phyloP scores from a whole-genome alignment of 495 filamentous ascomycete genomes.

The Hypomontagnella submonticulosa region DNA sequence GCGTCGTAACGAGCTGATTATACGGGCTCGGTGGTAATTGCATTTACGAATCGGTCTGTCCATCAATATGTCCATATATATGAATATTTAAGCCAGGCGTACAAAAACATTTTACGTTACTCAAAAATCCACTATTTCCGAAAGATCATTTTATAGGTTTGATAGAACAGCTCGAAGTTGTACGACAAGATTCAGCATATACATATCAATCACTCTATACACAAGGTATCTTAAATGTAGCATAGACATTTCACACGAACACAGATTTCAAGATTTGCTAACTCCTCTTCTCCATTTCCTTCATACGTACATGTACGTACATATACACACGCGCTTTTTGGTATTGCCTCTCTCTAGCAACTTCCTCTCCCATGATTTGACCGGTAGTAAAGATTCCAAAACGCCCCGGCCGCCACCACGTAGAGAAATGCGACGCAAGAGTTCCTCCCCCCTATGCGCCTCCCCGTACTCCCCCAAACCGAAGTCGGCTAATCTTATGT shows the following conservation, averaged over 20 bases:
- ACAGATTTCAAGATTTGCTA: too few relatives aligned
- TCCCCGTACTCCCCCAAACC: constrained; percentile 1
- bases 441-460: background rate
- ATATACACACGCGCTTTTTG: background rate
- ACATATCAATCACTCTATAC: too few relatives aligned
- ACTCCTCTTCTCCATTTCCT: background rate
- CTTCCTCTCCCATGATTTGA: background rate
- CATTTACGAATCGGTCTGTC: background rate
- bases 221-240: too few relatives aligned
- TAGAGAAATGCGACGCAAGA: background rate
- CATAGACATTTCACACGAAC: background rate
- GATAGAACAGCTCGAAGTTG: too few relatives aligned
- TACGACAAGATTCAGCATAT: too few relatives aligned
- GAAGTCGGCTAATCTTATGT: background rate
- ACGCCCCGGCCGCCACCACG: background rate
- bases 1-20: background rate
- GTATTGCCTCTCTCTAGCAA: too few relatives aligned
- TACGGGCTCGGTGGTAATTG: background rate
- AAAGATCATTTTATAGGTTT: background rate
- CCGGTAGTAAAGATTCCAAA: background rate
- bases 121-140: background rate
- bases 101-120: constrained; percentile 7
- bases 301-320: background rate
- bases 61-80: background rate
- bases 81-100: constrained; percentile 2